Conservation (phyloP, 768 basidiomycete species). For the Leccinum uliginosum region DNA sequence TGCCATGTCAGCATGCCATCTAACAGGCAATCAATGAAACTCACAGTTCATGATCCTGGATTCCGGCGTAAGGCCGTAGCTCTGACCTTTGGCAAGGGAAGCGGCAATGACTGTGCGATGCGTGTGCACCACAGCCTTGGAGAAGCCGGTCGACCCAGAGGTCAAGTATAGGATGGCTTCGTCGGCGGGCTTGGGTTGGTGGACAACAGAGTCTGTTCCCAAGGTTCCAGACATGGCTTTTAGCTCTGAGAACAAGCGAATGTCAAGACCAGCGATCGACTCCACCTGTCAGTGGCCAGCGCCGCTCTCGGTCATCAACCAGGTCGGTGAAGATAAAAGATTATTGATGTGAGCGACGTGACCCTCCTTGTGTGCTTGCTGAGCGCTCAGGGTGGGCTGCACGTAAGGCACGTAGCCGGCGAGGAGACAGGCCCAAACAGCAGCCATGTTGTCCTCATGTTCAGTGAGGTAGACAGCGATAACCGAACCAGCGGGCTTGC, state of each 20-base stretch:
- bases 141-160: neutral
- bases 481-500: too few species aligned
- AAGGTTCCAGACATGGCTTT: conserved; percentile 15
- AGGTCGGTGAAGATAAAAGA: conserved; percentile 25
- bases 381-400: conserved; percentile 31
- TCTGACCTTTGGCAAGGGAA: neutral
- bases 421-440: conserved; percentile 30
- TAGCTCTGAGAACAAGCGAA: conserved; percentile 24
- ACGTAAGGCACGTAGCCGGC: conserved; percentile 30
- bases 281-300: conserved; percentile 22
- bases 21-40: neutral
- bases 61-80: neutral
- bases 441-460: too few species aligned
- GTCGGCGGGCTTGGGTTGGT: neutral
- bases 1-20: neutral
- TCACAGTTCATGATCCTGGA: conserved; percentile 30
- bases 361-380: conserved; percentile 28
- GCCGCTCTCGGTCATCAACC: conserved; percentile 28
- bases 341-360: conserved; percentile 28
- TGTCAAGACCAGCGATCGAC: conserved; percentile 22
- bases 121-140: neutral
- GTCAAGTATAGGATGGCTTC: neutral
- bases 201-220: conserved; percentile 5
- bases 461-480: too few species aligned
- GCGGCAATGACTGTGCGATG: too few species aligned